Evolutionary conservation across 2,329 filamentous ascomycete genomes (phyloP).

Genomic region (Calonectria leucothoes): DNA sequence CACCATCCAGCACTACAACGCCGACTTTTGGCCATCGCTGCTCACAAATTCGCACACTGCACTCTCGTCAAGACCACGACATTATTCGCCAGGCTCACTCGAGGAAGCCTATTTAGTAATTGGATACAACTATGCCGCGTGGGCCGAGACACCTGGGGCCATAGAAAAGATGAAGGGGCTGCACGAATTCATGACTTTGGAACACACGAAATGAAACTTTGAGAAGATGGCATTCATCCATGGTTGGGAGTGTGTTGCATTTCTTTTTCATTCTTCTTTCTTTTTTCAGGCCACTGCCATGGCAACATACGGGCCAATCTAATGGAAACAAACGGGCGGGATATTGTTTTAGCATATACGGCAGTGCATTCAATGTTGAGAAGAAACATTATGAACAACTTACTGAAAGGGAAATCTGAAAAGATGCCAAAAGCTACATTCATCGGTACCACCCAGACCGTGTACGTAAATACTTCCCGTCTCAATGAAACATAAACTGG

Average conservation of each 20-base stretch:
- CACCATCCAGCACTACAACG: slow-evolving; percentile 27
- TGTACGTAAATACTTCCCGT: not conserved
- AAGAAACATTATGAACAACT: not conserved
- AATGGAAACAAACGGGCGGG: not conserved
- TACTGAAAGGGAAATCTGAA: not conserved
- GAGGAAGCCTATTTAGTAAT: slow-evolving; percentile 33
- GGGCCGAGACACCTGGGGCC: slow-evolving; percentile 33
- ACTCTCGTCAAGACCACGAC: not conserved
- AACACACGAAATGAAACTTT: not conserved
- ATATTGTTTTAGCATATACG: not conserved
- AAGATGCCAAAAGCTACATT: not conserved
- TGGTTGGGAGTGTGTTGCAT: not conserved
- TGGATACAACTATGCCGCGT: slow-evolving; percentile 20
- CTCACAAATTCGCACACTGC: slow-evolving; percentile 12
- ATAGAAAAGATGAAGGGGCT: slow-evolving; percentile 15
- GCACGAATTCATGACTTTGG: not conserved
- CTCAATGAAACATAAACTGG: not conserved
- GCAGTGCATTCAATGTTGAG: not conserved
- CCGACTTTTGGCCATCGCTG: slow-evolving; percentile 32
- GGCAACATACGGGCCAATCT: not conserved
- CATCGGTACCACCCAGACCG: not conserved
- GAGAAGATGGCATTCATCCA: not conserved
- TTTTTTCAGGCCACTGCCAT: not conserved
- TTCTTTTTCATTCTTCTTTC: not conserved
- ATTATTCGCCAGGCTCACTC: slow-evolving; percentile 10